Conservation (phyloP, 1,139 yeast species). For the Wickerhamomyces sp. region DNA sequence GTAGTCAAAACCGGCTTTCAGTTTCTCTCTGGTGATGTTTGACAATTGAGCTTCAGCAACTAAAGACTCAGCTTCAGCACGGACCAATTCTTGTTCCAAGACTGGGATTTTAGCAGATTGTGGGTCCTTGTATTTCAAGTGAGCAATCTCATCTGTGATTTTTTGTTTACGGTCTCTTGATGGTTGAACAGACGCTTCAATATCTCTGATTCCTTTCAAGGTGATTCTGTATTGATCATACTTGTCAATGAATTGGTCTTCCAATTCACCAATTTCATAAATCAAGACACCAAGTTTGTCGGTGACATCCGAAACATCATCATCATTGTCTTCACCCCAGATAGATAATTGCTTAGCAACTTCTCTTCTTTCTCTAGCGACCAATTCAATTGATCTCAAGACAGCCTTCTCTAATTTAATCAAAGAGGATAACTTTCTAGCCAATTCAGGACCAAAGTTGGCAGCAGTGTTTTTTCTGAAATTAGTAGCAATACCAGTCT, state of each 20-base stretch:
- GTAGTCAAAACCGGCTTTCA: constrained; percentile 79
- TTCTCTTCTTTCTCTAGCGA: constrained; percentile 73
- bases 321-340: constrained; percentile 86
- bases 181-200: constrained; percentile 84
- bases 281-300: constrained; percentile 81
- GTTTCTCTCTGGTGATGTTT: constrained; percentile 80
- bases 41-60: constrained; percentile 90
- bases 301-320: constrained; percentile 78
- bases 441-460: constrained; percentile 71
- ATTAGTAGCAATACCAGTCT: constrained; percentile 58
- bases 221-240: constrained; percentile 85
- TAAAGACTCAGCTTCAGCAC: constrained; percentile 87
- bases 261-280: constrained; percentile 80
- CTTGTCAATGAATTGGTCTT: constrained; percentile 82
- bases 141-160: constrained; percentile 80
- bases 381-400: constrained; percentile 73
- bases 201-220: constrained; percentile 73
- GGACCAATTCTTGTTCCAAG: constrained; percentile 80
- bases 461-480: constrained; percentile 72
- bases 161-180: constrained; percentile 83
- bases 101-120: constrained; percentile 77
- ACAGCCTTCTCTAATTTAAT: constrained; percentile 81
- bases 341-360: constrained; percentile 78
- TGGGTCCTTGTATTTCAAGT: constrained; percentile 78
- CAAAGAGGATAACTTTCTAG: constrained; percentile 70